Conservation (phyloP, 805 yeast genomes). For the Starmerella gropengiesseri region DNA sequence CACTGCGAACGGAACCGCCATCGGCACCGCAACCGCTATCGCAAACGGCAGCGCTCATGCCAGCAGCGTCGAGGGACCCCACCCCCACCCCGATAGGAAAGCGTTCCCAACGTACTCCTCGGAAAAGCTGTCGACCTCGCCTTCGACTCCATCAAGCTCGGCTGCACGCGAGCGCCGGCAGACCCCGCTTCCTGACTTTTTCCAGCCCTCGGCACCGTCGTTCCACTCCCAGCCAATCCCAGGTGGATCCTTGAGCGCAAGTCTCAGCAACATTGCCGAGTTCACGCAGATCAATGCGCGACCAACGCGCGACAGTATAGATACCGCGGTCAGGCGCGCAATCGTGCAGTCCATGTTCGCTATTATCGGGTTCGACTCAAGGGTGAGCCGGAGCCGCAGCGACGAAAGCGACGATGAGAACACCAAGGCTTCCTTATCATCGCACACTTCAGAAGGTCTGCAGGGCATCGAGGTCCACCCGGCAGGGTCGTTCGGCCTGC, state of each 20-base stretch:
- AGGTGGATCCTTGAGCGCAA: constrained; percentile 7
- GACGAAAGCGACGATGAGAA: constrained; percentile 2
- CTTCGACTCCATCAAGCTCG: background rate
- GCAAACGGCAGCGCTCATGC: too few species aligned
- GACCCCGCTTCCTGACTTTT: background rate
- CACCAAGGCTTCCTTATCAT: background rate
- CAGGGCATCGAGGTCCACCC: constrained; percentile 5
- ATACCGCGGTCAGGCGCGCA: constrained; percentile 19
- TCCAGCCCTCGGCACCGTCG: too few species aligned
- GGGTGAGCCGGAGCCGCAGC: background rate
- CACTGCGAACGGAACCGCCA: too few species aligned
- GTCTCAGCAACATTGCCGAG: constrained; percentile 6
- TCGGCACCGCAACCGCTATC: too few species aligned
- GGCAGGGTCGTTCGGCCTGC: constrained; percentile 6
- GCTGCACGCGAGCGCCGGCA: background rate
- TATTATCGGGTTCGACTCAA: constrained; percentile 20
- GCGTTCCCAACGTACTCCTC: background rate
- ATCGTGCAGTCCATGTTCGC: constrained; percentile 23
- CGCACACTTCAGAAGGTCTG: too few species aligned
- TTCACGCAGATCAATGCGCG: background rate
- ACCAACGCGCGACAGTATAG: constrained; percentile 15
- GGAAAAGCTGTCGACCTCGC: background rate
- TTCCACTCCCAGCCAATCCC: constrained; percentile 8
- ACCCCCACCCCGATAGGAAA: too few species aligned
- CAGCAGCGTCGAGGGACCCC: too few species aligned